Percentiles rank a stretch among this genome's conserved stretches.
Conservation (phyloP, 352 stramenopile genomes). For the Stramenopiles sp. region DNA sequence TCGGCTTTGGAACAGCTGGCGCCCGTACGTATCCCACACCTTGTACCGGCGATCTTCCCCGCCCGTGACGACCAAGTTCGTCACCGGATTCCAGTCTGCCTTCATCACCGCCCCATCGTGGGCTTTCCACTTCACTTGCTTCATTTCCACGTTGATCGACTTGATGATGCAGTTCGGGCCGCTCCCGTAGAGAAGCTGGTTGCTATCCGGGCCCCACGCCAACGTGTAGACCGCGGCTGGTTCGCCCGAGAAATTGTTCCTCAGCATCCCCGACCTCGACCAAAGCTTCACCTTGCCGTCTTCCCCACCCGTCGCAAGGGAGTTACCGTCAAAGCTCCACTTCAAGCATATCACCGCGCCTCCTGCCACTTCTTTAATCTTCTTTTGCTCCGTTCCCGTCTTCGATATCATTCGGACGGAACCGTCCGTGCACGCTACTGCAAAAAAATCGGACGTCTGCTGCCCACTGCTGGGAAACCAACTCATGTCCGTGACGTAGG, state of each 20-base stretch:
- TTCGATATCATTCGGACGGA: conserved; percentile 66
- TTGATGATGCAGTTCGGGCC: conserved; percentile 63
- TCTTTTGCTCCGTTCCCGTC: conserved; percentile 69
- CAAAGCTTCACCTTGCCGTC: conserved; percentile 78
- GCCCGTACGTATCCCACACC: conserved; percentile 66
- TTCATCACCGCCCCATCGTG: conserved; percentile 67
- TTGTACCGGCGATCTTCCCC: conserved; percentile 74
- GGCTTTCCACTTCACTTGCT: conserved; percentile 64
- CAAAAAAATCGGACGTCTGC: conserved; percentile 54
- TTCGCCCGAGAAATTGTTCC: conserved; percentile 1
- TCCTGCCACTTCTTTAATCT: conserved; percentile 43
- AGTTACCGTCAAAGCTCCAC: conserved; percentile 74
- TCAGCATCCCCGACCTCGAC: conserved; percentile 41
- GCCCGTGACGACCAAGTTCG: conserved; percentile 64
- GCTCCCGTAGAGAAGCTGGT: conserved; percentile 62
- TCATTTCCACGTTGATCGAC: conserved; percentile 58
- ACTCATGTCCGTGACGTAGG: conserved; percentile 47
- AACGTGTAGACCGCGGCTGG: conserved; percentile 45
- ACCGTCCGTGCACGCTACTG: conserved; percentile 62
- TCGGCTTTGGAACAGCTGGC: conserved; percentile 40
- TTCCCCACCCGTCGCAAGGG: conserved; percentile 63
- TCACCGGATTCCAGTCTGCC: conserved; percentile 76
- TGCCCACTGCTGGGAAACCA: conserved; percentile 55
- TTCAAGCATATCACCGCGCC: conserved; percentile 63
- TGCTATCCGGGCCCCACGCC: conserved; percentile 66